Conservation (phyloP, 2,329 filamentous ascomycete species). For the Pseudogymnoascus sp. region DNA sequence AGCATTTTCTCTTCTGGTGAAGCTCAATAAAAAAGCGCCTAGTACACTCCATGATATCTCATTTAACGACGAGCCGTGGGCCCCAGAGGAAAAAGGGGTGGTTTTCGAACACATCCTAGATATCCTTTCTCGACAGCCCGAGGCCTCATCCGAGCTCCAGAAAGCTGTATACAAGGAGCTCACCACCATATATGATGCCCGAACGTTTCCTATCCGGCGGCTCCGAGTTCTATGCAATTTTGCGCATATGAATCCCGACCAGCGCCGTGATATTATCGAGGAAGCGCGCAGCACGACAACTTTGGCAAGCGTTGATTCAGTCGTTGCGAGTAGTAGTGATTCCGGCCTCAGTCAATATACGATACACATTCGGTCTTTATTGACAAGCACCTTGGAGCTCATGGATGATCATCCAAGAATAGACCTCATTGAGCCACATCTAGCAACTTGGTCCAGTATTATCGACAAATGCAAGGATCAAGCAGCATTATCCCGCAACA, state of each 20-base stretch:
- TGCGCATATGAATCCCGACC: conserved; percentile 16
- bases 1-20: conserved; percentile 50
- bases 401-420: conserved; percentile 19
- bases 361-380: conserved; percentile 20
- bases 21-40: conserved; percentile 47
- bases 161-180: conserved; percentile 19
- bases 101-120: conserved; percentile 53
- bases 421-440: conserved; percentile 17
- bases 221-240: conserved; percentile 22
- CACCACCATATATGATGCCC: conserved; percentile 20
- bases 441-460: conserved; percentile 30
- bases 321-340: conserved; percentile 18
- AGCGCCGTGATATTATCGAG: conserved; percentile 8
- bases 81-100: conserved; percentile 45
- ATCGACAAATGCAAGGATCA: conserved; percentile 35
- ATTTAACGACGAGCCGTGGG: conserved; percentile 20
- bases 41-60: conserved; percentile 43
- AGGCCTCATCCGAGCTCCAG: conserved; percentile 15
- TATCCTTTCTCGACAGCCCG: conserved; percentile 26
- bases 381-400: conserved; percentile 21
- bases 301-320: not conserved
- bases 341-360: conserved; percentile 19
- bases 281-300: conserved; percentile 5
- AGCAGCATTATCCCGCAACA: conserved; percentile 31
- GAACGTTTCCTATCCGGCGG: conserved; percentile 24